A percentile compares a stretch with the other conserved stretches of the same genome.
Evolutionary conservation across 805 yeast genomes (phyloP).

Genomic region (Barnettozyma sp.): DNA sequence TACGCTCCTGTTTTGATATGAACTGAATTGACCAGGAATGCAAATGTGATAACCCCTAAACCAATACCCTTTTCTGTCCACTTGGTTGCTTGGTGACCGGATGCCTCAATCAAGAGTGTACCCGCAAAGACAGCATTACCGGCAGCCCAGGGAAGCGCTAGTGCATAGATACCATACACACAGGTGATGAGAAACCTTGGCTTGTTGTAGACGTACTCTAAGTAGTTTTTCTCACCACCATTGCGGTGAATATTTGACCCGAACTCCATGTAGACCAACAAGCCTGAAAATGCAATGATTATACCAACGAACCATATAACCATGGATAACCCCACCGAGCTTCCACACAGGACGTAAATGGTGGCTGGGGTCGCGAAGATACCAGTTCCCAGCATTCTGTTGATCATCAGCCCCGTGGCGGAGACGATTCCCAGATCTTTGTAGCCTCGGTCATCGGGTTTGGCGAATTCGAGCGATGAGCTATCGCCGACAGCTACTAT

Average conservation of each 20-base stretch:
- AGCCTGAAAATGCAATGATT: conserved; percentile 54
- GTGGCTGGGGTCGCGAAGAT: conserved; percentile 66
- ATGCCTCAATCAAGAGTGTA: conserved; percentile 68
- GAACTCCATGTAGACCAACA: conserved; percentile 72
- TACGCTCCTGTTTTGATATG: conserved; percentile 61
- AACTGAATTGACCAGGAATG: conserved; percentile 55
- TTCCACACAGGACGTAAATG: conserved; percentile 41
- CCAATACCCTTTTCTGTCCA: conserved; percentile 81
- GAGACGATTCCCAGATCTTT: conserved; percentile 45
- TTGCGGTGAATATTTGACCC: conserved; percentile 74
- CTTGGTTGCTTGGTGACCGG: conserved; percentile 55
- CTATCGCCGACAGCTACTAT: too few species aligned
- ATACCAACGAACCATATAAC: conserved; percentile 74
- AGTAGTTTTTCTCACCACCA: conserved; percentile 81
- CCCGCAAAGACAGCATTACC: conserved; percentile 80
- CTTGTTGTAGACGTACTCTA: conserved; percentile 61
- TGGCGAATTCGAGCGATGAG: conserved; percentile 24
- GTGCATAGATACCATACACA: conserved; percentile 62
- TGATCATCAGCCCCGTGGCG: conserved; percentile 59
- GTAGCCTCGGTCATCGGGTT: conserved; percentile 35
- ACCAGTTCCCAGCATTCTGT: conserved; percentile 72
- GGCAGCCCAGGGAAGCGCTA: conserved; percentile 80
- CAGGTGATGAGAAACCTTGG: conserved; percentile 65
- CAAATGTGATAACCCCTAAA: conserved; percentile 63
- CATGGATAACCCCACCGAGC: conserved; percentile 66